Evolutionary conservation across 2,329 filamentous ascomycete species (phyloP), one percentile per base, ranked within the genome.

Genomic region (Metarhizium anisopliae): DNA sequence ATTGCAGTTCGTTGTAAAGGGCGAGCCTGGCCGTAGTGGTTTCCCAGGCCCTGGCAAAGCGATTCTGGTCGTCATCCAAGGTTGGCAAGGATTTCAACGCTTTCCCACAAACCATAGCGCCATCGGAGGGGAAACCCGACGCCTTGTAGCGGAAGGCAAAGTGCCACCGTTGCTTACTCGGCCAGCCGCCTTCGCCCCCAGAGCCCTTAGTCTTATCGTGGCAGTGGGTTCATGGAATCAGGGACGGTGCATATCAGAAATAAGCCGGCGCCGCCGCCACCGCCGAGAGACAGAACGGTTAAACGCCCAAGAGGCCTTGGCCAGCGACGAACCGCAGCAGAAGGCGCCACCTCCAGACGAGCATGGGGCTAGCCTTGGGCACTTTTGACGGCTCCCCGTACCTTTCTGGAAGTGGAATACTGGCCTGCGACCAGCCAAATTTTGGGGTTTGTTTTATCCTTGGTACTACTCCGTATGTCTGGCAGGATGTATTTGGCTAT

Each of bases 271-370:
- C 25, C 25, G 35, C 35, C 35, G 35, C 35, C 35, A 36, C 2
- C 35, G 35, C 13, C 25, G 25, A 25, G 25, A 25, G 25, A 42
- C 50, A 25, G 50, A 30, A 43, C 13, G 16, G 40, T 43, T 18
- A 8, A n/a, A 43, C 40, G 40, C 40, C 40, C 7, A 36, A 36
- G 47, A 32, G 10, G 47, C 47, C 47, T 35, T 32, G 47, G 14
- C n/a, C 30, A 38, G 16, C 30, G 32, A 51, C 16, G 50, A 43
- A 52, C 50, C 13, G 5, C 13, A 29, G 25, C 43, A 53, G 51
- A 52, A 52, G 51, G 35, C 51, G 51, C 51, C 51, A 47, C 51
- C 40, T 47, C 40, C 42, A 38, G 40, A 47, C 36, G 29, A 47
- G 51, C 51, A 14, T 16, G 51, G 42, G 18, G 16, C n/a, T 11